These are phyloP conservation scores for Diutina neorugosa DNA, from an alignment of 1,139 yeast species.

Conservation along the genomic window DNA sequence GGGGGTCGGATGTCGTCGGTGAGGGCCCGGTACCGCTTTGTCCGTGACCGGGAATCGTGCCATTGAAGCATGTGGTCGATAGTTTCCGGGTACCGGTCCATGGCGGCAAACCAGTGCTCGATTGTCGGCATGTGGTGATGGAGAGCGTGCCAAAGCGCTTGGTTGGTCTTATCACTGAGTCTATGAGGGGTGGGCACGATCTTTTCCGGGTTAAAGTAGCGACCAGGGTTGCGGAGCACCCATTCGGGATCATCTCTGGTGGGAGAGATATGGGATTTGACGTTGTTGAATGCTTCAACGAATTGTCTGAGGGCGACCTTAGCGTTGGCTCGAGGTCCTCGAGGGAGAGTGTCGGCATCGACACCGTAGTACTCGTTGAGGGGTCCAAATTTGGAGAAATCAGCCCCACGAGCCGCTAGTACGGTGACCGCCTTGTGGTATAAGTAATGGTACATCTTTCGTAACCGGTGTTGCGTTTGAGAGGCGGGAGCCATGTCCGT, in stretches of 20 bases:
- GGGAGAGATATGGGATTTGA: neutral
- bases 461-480: constrained; percentile 17
- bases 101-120: constrained; percentile 14
- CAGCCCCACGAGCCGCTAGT: constrained; percentile 9
- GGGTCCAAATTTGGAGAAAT: constrained; percentile 12
- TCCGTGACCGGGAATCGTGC: constrained; percentile 11
- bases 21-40: constrained; percentile 13
- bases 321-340: neutral
- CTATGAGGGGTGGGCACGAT: constrained; percentile 12
- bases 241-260: neutral
- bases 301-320: constrained; percentile 5
- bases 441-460: constrained; percentile 14
- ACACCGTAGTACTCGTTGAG: constrained; percentile 21
- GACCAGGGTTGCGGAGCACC: neutral
- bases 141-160: constrained; percentile 11
- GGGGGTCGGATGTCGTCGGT: neutral
- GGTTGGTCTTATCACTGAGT: constrained; percentile 11
- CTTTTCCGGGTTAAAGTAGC: constrained; percentile 16
- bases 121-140: constrained; percentile 10
- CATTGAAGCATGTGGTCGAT: constrained; percentile 18
- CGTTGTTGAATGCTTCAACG: constrained; percentile 5
- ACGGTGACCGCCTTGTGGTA: constrained; percentile 13
- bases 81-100: constrained; percentile 23
- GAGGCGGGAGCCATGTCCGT: constrained; percentile 19
- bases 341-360: constrained; percentile 6